Conservation (phyloP, 2,329 filamentous ascomycete species). For the Nemania sp. region DNA sequence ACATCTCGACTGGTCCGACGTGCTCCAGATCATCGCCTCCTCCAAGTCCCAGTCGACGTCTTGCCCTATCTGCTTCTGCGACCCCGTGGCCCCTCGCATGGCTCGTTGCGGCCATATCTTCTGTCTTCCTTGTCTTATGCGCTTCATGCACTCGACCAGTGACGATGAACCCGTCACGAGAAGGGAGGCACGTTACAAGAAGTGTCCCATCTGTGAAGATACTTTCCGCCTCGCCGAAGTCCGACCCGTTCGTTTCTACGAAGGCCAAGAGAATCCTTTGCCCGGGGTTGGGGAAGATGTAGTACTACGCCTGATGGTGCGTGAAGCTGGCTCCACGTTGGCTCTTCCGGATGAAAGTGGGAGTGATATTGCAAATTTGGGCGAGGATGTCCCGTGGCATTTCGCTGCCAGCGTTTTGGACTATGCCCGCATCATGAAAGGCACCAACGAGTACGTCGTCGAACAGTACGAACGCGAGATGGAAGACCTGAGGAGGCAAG, state of each 20-base stretch:
- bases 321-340: constrained; percentile 78
- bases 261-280: constrained; percentile 79
- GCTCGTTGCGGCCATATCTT: constrained; percentile 97
- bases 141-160: constrained; percentile 87
- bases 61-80: constrained; percentile 93
- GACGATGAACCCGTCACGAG: constrained; percentile 69
- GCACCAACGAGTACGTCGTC: constrained; percentile 83
- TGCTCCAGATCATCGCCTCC: constrained; percentile 90
- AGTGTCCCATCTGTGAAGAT: constrained; percentile 95
- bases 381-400: constrained; percentile 89
- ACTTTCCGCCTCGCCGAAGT: constrained; percentile 90
- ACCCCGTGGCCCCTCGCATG: constrained; percentile 93
- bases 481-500: constrained; percentile 71
- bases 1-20: constrained; percentile 85
- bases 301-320: constrained; percentile 81
- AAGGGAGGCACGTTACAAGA: constrained; percentile 82
- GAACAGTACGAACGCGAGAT: constrained; percentile 82
- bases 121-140: constrained; percentile 87
- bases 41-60: constrained; percentile 84
- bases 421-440: constrained; percentile 94
- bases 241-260: constrained; percentile 86
- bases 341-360: constrained; percentile 82
- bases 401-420: constrained; percentile 92
- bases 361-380: constrained; percentile 67
- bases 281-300: constrained; percentile 87